Evolutionary conservation across 345 rosid species (phyloP).

Genomic region (Triadica sebifera): DNA sequence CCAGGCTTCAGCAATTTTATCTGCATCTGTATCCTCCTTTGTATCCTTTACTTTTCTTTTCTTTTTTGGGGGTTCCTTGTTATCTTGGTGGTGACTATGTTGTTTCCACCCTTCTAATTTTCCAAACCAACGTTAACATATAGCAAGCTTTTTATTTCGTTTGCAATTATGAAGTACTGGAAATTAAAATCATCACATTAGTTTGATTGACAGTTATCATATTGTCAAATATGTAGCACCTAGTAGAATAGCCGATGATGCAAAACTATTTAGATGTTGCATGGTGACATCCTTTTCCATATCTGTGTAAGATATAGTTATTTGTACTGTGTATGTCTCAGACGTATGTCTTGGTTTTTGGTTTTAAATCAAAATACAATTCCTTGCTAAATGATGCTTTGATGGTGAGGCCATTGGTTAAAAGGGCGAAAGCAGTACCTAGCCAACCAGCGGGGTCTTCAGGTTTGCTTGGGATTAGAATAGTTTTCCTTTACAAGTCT

Average conservation of each 20-base stretch:
- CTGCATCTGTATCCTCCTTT: slow-evolving; percentile 80
- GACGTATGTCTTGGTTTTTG: neutral
- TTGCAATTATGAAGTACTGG: no score
- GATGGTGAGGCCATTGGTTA: slow-evolving; percentile 3
- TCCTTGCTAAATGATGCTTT: neutral
- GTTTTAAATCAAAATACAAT: neutral
- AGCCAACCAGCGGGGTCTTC: neutral
- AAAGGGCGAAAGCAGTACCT: neutral
- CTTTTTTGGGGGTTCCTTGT: neutral
- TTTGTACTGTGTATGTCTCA: neutral
- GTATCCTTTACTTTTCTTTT: slow-evolving; percentile 58
- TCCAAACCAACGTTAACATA: neutral
- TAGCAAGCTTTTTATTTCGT: neutral
- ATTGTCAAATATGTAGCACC: neutral
- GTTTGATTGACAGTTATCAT: neutral
- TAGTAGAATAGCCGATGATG: no score
- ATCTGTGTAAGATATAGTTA: neutral
- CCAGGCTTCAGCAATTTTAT: slow-evolving; percentile 60
- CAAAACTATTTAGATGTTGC: neutral
- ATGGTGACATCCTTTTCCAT: neutral
- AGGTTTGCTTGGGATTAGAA: slow-evolving; percentile 11
- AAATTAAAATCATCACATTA: neutral
- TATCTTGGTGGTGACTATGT: neutral
- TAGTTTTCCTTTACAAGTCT: neutral
- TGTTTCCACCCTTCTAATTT: neutral